Conservation (phyloP, 768 basidiomycete genomes). For the Termitomyces sp. region DNA sequence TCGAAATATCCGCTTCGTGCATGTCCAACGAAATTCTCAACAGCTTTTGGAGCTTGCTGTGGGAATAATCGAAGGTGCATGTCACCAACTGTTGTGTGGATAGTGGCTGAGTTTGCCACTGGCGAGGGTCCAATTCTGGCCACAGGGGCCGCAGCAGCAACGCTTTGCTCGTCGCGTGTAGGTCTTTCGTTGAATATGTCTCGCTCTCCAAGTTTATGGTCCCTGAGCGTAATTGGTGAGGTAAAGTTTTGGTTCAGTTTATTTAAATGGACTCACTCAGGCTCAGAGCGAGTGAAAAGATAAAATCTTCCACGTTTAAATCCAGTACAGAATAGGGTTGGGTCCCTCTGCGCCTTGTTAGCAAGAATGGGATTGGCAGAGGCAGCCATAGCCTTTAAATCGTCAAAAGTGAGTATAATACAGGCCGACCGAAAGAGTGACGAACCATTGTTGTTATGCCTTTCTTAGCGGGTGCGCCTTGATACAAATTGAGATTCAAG, state of each 20-base stretch:
- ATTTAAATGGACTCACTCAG: slow-evolving; percentile 59
- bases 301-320: slow-evolving; percentile 94
- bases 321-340: slow-evolving; percentile 89
- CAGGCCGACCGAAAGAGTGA: slow-evolving; percentile 4
- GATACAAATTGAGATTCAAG: slow-evolving; percentile 85
- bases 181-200: slow-evolving; percentile 99
- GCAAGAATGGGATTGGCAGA: slow-evolving; percentile 94
- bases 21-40: slow-evolving; percentile 97
- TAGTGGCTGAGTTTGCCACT: slow-evolving; percentile 76
- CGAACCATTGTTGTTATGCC: slow-evolving; percentile 73
- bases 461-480: slow-evolving; percentile 90
- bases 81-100: slow-evolving; percentile 95
- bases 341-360: slow-evolving; percentile 80
- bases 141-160: slow-evolving; percentile 60
- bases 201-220: slow-evolving; percentile 83
- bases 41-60: slow-evolving; percentile 87
- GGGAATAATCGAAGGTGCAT: slow-evolving; percentile 90
- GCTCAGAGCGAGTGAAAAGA: slow-evolving; percentile 87
- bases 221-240: slow-evolving; percentile 39
- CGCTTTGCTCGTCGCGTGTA: slow-evolving; percentile 91
- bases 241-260: background rate
- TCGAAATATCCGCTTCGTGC: slow-evolving; percentile 89
- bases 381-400: slow-evolving; percentile 80
- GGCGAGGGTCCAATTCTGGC: slow-evolving; percentile 59
- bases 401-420: slow-evolving; percentile 6